Conservation (phyloP, 768 basidiomycete species). For the Russula sp. region DNA sequence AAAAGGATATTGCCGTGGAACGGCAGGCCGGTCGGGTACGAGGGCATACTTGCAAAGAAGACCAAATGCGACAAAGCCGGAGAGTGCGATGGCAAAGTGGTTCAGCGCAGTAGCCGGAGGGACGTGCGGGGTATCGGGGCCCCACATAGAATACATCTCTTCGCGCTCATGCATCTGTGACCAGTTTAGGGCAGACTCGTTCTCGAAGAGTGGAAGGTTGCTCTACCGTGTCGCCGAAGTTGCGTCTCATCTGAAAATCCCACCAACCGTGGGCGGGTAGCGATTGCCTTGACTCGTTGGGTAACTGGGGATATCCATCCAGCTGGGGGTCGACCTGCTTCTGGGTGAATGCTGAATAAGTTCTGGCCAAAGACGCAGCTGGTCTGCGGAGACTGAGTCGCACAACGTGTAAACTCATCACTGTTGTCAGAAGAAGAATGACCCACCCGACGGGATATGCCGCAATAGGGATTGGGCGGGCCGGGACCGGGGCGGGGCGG, state of each 20-base stretch:
- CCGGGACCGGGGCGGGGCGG: not conserved
- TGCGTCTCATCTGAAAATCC: constrained; percentile 69
- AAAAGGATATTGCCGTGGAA: constrained; percentile 73
- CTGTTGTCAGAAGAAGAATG: not conserved
- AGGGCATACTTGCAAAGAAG: constrained; percentile 50
- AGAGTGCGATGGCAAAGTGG: constrained; percentile 56
- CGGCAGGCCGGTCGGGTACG: constrained; percentile 55
- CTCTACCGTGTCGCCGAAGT: constrained; percentile 73
- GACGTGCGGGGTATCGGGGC: constrained; percentile 66
- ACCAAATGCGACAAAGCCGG: constrained; percentile 61
- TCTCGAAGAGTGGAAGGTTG: constrained; percentile 11
- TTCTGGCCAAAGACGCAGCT: not conserved
- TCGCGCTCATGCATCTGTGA: constrained; percentile 72
- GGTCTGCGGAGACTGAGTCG: constrained; percentile 19
- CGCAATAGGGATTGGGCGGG: not conserved
- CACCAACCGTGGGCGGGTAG: constrained; percentile 67
- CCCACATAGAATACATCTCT: constrained; percentile 83
- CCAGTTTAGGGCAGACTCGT: constrained; percentile 7
- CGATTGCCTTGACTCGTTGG: constrained; percentile 58
- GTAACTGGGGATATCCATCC: constrained; percentile 67
- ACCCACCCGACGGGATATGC: too few relatives aligned
- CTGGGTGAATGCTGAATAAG: constrained; percentile 27
- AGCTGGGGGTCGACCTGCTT: constrained; percentile 58
- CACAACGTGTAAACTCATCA: constrained; percentile 12
- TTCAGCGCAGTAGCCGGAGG: constrained; percentile 53